Base-by-base conservation (phyloP, 345 rosid genomes). In the Lenwebbia sp. region DNA sequence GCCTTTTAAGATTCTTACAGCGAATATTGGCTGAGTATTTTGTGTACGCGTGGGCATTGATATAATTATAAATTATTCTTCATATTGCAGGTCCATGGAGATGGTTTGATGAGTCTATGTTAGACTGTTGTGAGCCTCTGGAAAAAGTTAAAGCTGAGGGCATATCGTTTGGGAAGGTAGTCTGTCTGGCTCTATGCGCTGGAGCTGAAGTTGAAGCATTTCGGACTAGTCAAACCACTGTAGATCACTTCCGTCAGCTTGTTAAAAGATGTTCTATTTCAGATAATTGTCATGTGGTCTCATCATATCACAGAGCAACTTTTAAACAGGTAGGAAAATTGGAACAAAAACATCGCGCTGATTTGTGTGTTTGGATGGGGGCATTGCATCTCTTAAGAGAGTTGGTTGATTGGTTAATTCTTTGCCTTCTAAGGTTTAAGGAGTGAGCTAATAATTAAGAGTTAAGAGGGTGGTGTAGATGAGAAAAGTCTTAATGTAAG, bases 41-140 rank as follows among this genome's bases (percentile, higher is more conserved):
- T 82, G 22, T 22, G 10, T 65, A 33, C 17, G 56, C 21, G 7
- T 13, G 75, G 41, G 17, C 51, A n/a, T 65, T 30, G 70, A 37
- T 60, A 19, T 30, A 28, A 55, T 65, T 17, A 17, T 7, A 17
- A 65, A 65, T 33, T 65, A 47, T 83, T 76, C 75, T 76, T 40
- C 84, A 13, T 26, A 49, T 89, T 84, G 88, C 26, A 96, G 99
- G 99, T 88, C 98, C 99, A 47, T 96, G 98, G 98, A 94, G 99
- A 91, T 96, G 99, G 99, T 96, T 96, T 88, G 99, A 96, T 89
- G 99, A 95, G 88, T 93, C 98, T 55, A 95, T 96, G 99, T 89
- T 96, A 47, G 98, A 95, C 60, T 96, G 99, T 76, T 95, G 99
- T 56, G 96, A 96, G 90, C 97, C 98, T 41, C 87, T 96, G 84